phyloP scores from a whole-genome alignment of 2,329 filamentous ascomycete genomes.

The Cercospora nicotianae region DNA sequence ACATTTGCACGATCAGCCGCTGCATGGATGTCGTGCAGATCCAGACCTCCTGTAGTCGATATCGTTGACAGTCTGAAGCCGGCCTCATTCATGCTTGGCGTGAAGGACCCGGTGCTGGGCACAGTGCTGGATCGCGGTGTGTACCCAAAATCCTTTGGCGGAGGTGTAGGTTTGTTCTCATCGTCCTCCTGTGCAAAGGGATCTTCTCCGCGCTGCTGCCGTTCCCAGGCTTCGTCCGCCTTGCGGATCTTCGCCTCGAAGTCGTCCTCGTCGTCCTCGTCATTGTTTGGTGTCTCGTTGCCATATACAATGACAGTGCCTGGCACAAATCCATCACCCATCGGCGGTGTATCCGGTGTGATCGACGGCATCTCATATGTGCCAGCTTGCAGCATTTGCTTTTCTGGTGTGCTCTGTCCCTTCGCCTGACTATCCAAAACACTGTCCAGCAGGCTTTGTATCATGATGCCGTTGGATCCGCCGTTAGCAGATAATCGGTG shows the following conservation, averaged over 20 bases:
- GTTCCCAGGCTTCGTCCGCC: slow-evolving; percentile 38
- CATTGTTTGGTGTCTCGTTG: slow-evolving; percentile 17
- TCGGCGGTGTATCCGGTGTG: slow-evolving; percentile 37
- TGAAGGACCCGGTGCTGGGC: slow-evolving; percentile 29
- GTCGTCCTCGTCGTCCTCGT: slow-evolving; percentile 31
- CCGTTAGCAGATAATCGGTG: slow-evolving; percentile 37
- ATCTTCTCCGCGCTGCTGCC: slow-evolving; percentile 33
- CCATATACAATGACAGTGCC: slow-evolving; percentile 37
- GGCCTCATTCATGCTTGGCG: slow-evolving; percentile 24
- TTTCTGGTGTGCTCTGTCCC: slow-evolving; percentile 20
- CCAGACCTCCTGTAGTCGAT: slow-evolving; percentile 35
- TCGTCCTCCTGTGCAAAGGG: slow-evolving; percentile 31
- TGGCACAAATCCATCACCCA: slow-evolving; percentile 29
- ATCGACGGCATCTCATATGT: slow-evolving; percentile 35
- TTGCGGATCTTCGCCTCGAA: slow-evolving; percentile 36
- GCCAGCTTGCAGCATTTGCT: slow-evolving; percentile 25
- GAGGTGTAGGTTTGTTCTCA: slow-evolving; percentile 43
- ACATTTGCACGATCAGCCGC: slow-evolving; percentile 25
- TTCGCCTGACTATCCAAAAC: slow-evolving; percentile 25
- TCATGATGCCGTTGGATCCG: slow-evolving; percentile 39
- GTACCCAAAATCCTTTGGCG: slow-evolving; percentile 46
- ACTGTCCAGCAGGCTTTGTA: slow-evolving; percentile 39
- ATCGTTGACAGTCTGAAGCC: slow-evolving; percentile 38
- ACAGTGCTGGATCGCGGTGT: slow-evolving; percentile 37
- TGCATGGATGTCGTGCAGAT: slow-evolving; percentile 42